phyloP scores from a whole-genome alignment of 331 rosid genomes.

The Malus hybrid region DNA sequence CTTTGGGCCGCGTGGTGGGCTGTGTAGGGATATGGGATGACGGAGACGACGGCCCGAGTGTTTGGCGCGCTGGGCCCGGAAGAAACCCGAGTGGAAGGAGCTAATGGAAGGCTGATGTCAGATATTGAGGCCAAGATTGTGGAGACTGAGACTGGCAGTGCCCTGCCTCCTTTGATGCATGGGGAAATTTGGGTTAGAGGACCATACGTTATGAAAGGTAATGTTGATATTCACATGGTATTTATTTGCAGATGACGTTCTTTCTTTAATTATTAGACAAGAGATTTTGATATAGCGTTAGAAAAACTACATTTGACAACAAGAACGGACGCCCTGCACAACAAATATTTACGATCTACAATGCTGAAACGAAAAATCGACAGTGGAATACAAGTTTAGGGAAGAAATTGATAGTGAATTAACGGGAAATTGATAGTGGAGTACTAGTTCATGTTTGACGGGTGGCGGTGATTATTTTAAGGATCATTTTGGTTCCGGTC shows the following conservation, averaged over 20 bases:
- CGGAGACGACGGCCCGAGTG: conserved; percentile 25
- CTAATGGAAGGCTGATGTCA: conserved; percentile 12
- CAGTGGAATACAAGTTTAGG: no score
- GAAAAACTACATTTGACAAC: no score
- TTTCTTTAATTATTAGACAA: no score
- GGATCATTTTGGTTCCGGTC: no score
- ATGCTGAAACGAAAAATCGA: no score
- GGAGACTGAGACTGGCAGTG: conserved; percentile 3
- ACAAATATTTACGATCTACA: no score
- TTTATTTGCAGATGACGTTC: no score
- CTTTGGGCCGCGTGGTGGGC: not conserved
- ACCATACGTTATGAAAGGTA: conserved; percentile 23
- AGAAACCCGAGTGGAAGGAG: conserved; percentile 21
- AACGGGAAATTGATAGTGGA: no score
- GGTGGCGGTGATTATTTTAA: not conserved
- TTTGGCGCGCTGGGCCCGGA: conserved; percentile 12
- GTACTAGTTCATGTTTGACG: not conserved
- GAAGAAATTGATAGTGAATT: no score
- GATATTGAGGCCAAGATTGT: conserved; percentile 24
- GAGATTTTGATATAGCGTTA: no score
- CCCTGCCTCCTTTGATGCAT: conserved; percentile 4
- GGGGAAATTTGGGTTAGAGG: conserved; percentile 31
- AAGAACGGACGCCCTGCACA: fast-evolving
- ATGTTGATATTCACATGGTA: not conserved
- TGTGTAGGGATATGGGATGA: conserved; percentile 21